Evolutionary conservation across 352 stramenopile genomes (phyloP).

Genomic region (Pythium pyrilobum): DNA sequence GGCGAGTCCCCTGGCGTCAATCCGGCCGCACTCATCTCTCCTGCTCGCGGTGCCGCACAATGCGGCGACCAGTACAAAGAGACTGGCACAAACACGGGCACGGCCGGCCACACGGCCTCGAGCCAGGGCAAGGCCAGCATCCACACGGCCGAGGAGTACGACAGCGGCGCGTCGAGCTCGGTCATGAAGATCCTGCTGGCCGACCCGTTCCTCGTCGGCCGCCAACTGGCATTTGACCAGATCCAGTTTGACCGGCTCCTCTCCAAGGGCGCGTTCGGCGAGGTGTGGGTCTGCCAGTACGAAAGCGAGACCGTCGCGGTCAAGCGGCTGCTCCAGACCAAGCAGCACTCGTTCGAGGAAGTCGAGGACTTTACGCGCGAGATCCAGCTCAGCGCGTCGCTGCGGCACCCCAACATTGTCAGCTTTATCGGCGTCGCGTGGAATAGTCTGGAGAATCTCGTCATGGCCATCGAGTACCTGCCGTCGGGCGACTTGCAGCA

Average conservation of each 20-base stretch:
- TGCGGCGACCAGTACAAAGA: not conserved
- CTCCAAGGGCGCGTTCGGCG: conserved; percentile 15
- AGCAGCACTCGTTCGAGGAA: not conserved
- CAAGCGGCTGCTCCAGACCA: conserved; percentile 14
- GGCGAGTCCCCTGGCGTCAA: not conserved
- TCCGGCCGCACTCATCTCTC: not conserved
- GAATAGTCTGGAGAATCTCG: conserved; percentile 8
- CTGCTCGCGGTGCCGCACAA: not conserved
- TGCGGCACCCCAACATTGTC: conserved; percentile 15
- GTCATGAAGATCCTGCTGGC: conserved; percentile 1
- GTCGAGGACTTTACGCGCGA: conserved; percentile 14
- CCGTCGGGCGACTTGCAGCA: not conserved
- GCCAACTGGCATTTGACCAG: not conserved
- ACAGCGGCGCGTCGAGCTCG: not conserved
- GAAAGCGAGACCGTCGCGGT: conserved; percentile 19
- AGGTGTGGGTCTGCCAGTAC: conserved; percentile 20
- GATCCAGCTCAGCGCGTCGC: conserved; percentile 16
- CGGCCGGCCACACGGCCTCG: too few species aligned
- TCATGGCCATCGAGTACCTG: conserved; percentile 11
- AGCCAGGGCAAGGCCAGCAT: not conserved
- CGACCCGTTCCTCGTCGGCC: not conserved
- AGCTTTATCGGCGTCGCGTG: conserved; percentile 15
- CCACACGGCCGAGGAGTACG: not conserved
- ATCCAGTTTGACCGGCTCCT: conserved; percentile 7
- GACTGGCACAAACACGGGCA: not conserved